Base-by-base conservation (phyloP, 2,329 filamentous ascomycete genomes). In the Ophiocordyceps australis region DNA sequence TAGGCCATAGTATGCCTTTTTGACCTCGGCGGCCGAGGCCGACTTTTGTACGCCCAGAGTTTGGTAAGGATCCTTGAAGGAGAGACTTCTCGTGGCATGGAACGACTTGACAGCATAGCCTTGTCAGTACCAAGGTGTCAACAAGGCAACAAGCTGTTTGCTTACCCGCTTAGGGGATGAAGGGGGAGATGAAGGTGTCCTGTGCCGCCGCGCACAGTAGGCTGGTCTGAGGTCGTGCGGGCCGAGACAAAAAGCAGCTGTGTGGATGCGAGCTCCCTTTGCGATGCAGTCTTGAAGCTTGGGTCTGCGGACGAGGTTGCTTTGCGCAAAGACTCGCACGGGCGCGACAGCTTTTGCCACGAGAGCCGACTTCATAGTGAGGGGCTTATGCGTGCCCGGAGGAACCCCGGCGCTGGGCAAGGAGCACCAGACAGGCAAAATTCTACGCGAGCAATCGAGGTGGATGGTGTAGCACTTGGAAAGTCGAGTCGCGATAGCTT, bases 1-100 rank as follows among this genome's bases (percentile, higher is more conserved):
- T 31, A 95, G 62, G 26, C 85, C 81, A 47, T 98, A 98, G 59
- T 98, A 98, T 4, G 89, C 85, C 51, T 94, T 95, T 50, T 98
- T 98, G 48, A 98, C 95, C 19, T 95, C 86, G 31, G 71, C 60
- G 4, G 82, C 58, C 2, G 80, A 74, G n/a, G 89, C 81, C 33
- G 54, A 65, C 49, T 86, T 92, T 41, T 61, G 61, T 17, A 98
- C 81, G 10, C 89, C 89, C 16, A 98, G 72, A 4, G 79, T 66
- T 36, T 72, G 68, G 52, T 98, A 98, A 2, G 89, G 89, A 42
- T 98, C 79, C 47, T 80, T 69, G 20, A 69, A 53, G 5, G 61
- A 61, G 14, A 57, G 44, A 5, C 48, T 39, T 23, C 50, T 51
- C 23, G 74, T 75, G 14, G 70, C 67, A 45, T 74, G 73, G 47